Conservation (phyloP, 1,139 yeast species). For the Yamadazyma jaroonii region DNA sequence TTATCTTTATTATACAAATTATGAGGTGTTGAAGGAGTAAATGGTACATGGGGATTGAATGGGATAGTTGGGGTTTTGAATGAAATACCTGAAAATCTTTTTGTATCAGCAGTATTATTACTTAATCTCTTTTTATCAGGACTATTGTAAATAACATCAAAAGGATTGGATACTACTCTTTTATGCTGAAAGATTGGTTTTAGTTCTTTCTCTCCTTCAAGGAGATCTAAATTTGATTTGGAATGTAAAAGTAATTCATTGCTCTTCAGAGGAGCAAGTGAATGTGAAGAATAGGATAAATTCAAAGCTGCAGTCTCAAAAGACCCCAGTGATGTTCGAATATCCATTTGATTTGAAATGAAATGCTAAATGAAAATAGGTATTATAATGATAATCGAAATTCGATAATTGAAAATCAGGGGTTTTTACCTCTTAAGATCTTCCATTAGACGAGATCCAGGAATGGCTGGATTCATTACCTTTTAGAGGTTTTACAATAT, state of each 20-base stretch:
- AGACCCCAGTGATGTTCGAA: conserved; percentile 9
- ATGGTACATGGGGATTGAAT: conserved; percentile 1
- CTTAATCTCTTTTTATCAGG: not conserved
- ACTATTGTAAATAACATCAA: conserved; percentile 18
- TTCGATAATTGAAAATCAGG: conserved; percentile 8
- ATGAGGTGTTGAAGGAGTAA: conserved; percentile 5
- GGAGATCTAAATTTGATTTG: not conserved
- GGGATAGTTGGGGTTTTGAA: conserved; percentile 7
- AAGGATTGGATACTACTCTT: conserved; percentile 20
- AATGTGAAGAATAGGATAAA: conserved; percentile 13
- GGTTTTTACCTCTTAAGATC: no score
- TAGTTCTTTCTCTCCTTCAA: conserved; percentile 1
- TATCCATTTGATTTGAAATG: no score
- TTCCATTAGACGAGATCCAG: no score
- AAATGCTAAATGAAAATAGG: conserved; percentile 1
- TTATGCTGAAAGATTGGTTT: conserved; percentile 10
- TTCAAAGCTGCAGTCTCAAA: conserved; percentile 16
- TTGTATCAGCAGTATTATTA: conserved; percentile 1
- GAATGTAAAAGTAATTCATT: conserved; percentile 7
- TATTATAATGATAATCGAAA: no score
- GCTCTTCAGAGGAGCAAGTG: conserved; percentile 13
- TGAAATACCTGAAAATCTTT: conserved; percentile 5
- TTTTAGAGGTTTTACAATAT: no score
- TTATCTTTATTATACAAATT: conserved; percentile 2
- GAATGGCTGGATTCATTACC: no score